Percentiles rank a stretch among this genome's conserved stretches.
Evolutionary conservation across 371 early-diverging fungal genomes (phyloP).

Genomic region (Mortierella sp.): DNA sequence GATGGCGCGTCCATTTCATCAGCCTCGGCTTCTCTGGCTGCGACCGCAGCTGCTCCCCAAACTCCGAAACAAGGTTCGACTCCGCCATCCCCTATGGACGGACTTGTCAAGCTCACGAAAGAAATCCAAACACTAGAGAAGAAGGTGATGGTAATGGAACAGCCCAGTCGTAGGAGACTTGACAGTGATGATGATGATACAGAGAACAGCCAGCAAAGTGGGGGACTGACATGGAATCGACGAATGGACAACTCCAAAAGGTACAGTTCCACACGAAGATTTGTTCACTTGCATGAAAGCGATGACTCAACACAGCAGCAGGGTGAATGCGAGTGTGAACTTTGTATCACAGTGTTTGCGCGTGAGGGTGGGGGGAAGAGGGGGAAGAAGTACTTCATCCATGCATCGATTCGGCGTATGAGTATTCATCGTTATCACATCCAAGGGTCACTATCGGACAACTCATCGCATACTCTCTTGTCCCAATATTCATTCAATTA

Average conservation of each 20-base stretch:
- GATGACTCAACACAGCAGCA: slow-evolving; percentile 17
- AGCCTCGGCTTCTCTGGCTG: not conserved
- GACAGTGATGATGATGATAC: slow-evolving; percentile 46
- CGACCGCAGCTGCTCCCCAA: slow-evolving; percentile 11
- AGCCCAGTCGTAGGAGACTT: slow-evolving; percentile 39
- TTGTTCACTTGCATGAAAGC: too few species aligned
- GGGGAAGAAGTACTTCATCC: too few species aligned
- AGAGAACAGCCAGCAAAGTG: slow-evolving; percentile 25
- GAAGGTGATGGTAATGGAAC: slow-evolving; percentile 41
- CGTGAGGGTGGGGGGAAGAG: too few species aligned
- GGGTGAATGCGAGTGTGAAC: too few species aligned
- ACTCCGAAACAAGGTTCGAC: slow-evolving; percentile 17
- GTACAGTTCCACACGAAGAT: slow-evolving; percentile 17
- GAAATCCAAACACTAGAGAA: slow-evolving; percentile 50
- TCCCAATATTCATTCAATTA: slow-evolving; percentile 10
- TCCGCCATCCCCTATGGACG: slow-evolving; percentile 22
- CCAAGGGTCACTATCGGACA: too few species aligned
- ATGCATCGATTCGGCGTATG: too few species aligned
- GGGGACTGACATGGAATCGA: slow-evolving; percentile 28
- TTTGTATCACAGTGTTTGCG: too few species aligned
- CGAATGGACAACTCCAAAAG: slow-evolving; percentile 53
- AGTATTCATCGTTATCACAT: too few species aligned
- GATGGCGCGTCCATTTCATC: slow-evolving; percentile 4
- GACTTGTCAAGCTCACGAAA: slow-evolving; percentile 43
- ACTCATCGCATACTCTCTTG: too few species aligned